Conservation (phyloP, 768 basidiomycete genomes). For the Panaeolus cyanescens region DNA sequence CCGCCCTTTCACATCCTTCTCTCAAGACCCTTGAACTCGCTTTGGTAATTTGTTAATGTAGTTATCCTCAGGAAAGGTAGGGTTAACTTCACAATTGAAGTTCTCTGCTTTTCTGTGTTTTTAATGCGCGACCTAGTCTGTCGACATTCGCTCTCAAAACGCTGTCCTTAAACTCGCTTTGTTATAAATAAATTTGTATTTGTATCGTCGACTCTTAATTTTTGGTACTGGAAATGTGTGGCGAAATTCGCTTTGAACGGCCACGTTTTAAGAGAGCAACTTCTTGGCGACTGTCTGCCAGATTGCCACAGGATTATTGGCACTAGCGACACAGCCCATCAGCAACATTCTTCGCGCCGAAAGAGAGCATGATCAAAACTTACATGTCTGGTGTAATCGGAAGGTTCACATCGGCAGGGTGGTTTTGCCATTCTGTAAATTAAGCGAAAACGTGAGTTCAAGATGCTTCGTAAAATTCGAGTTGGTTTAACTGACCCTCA, state of each 20-base stretch:
- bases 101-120: neutral
- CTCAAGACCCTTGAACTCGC: neutral
- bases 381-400: conserved; percentile 35
- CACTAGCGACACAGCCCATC: conserved; percentile 36
- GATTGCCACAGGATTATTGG: conserved; percentile 56
- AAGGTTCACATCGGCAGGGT: conserved; percentile 2
- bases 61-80: neutral
- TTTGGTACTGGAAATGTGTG: neutral
- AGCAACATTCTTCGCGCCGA: neutral
- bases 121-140: neutral
- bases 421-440: conserved; percentile 4
- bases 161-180: conserved; percentile 1
- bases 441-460: neutral
- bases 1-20: too few relatives aligned
- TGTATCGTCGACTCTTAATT: neutral
- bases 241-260: neutral
- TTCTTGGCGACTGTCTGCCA: conserved; percentile 48
- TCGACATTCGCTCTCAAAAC: neutral
- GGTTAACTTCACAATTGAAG: neutral
- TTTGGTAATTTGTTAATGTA: neutral
- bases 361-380: conserved; percentile 23
- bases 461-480: neutral
- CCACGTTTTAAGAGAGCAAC: conserved; percentile 4
- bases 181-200: neutral
- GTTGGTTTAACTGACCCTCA: neutral